Base-by-base conservation (phyloP, 805 yeast species). In the Yarrowia bubula region DNA sequence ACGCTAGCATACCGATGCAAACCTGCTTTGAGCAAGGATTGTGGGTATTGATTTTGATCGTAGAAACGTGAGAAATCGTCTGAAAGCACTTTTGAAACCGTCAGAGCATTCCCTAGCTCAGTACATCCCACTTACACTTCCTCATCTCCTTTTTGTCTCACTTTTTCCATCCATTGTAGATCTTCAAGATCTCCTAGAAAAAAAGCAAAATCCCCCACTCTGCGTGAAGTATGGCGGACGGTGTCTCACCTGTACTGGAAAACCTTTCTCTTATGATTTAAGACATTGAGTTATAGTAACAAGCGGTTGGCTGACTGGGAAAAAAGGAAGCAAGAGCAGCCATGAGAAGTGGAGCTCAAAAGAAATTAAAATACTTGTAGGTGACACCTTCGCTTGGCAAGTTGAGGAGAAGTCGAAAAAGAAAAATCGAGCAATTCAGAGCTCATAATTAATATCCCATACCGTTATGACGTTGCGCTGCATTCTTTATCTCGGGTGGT, bases 281-380 rank as follows among this genome's bases (percentile, higher is more conserved):
- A 47, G 55, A 48, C 55, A 48, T 33, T 48, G 53, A n/a, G 38
- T 33, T 48, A 33, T 47, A 32, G 53, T 15, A 17, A 47, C 38
- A 47, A 32, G 31, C 11, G 8, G 53, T 10, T 33, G 15, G n/a
- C 14, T 35, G 28, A 6, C 11, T n/a, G 15, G n/a, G 32, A 14
- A 48, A 48, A 48, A 48, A 48, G 55, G 55, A 48, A 48, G 38
- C 53, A 47, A 32, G 38, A 47, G 51, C 39, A 48, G 53, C 39
- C 39, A 31, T 11, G 31, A 8, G 17, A 28, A 11, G 55, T 33
- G 55, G 32, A 9, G 9, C 44, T 14, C 31, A 33, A 35, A 33
- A 48, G 55, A 18, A 48, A 48, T 7, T 47, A 28, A 14, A 22
- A 22, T 22, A 22, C 28, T 22, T 5, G 28, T 22, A 22, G 28